phyloP scores from a whole-genome alignment of 768 basidiomycete genomes.

The Termitomyces bulborhizus region DNA sequence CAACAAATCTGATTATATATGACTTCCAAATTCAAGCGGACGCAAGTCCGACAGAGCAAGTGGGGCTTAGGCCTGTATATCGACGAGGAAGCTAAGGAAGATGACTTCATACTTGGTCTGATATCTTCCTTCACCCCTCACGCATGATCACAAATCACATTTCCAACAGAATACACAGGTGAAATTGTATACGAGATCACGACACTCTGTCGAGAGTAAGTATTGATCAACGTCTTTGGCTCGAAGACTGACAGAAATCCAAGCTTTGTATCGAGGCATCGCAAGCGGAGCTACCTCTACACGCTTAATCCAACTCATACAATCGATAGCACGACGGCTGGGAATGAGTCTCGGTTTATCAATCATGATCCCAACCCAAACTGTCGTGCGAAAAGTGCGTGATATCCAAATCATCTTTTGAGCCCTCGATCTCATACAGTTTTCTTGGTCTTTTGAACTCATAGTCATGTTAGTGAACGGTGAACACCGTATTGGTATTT shows the following conservation, averaged over 20 bases:
- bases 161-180: slow-evolving; percentile 54
- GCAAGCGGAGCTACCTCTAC: slow-evolving; percentile 58
- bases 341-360: slow-evolving; percentile 64
- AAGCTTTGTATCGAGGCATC: slow-evolving; percentile 40
- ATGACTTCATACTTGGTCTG: slow-evolving; percentile 46
- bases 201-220: slow-evolving; percentile 45
- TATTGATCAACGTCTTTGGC: background rate
- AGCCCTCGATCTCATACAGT: background rate
- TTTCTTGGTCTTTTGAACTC: background rate
- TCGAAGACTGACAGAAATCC: background rate
- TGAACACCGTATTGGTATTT: slow-evolving; percentile 62
- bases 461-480: slow-evolving; percentile 57
- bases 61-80: slow-evolving; percentile 56
- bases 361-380: slow-evolving; percentile 50
- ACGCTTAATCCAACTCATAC: slow-evolving; percentile 37
- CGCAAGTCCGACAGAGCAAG: slow-evolving; percentile 34
- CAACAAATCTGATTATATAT: background rate
- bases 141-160: background rate
- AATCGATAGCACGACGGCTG: slow-evolving; percentile 50
- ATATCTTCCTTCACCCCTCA: background rate
- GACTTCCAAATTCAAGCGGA: slow-evolving; percentile 21
- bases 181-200: slow-evolving; percentile 51
- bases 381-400: slow-evolving; percentile 39
- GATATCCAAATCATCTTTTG: background rate
- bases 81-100: slow-evolving; percentile 31